A percentile compares a stretch with the other conserved stretches of the same genome.
Conservation (phyloP, 1,139 yeast genomes). For the Nakaseomyces uthaithaninus region DNA sequence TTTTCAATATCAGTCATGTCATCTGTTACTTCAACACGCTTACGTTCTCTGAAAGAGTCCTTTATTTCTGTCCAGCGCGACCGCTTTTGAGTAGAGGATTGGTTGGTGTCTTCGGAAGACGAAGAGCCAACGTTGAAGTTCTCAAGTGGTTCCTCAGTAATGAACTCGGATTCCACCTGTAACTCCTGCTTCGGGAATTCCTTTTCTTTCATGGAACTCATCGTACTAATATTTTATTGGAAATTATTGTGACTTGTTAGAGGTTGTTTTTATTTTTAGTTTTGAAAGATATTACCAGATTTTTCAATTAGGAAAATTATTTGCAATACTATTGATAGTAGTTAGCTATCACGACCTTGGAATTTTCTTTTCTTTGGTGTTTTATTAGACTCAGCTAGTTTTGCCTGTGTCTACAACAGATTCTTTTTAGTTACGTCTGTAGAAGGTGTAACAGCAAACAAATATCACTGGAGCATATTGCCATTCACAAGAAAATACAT, state of each 20-base stretch:
- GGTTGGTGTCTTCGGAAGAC: background rate
- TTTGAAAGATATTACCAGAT: background rate
- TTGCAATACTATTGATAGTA: too few species aligned
- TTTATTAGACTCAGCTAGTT: too few species aligned
- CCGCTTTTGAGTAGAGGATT: background rate
- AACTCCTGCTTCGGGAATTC: constrained; percentile 3
- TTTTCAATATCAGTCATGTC: constrained; percentile 59
- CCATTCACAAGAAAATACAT: too few species aligned
- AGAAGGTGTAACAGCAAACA: too few species aligned
- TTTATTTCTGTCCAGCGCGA: constrained; percentile 26
- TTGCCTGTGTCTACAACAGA: too few species aligned
- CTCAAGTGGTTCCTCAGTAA: constrained; percentile 11
- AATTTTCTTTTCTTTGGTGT: too few species aligned
- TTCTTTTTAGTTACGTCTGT: too few species aligned
- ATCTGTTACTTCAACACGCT: constrained; percentile 55
- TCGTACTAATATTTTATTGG: background rate
- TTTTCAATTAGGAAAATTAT: too few species aligned
- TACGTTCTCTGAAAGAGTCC: constrained; percentile 53
- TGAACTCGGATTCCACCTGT: constrained; percentile 10
- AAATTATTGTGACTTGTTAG: background rate
- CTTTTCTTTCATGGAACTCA: constrained; percentile 1
- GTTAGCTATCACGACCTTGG: too few species aligned
- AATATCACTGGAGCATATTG: too few species aligned
- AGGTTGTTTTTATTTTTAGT: too few species aligned
- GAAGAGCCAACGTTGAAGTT: constrained; percentile 5